Evolutionary conservation across 192 early-diverging fungal genomes (phyloP), one percentile per base, ranked within the genome.

Genomic region (Dimargaris cristalligena): DNA sequence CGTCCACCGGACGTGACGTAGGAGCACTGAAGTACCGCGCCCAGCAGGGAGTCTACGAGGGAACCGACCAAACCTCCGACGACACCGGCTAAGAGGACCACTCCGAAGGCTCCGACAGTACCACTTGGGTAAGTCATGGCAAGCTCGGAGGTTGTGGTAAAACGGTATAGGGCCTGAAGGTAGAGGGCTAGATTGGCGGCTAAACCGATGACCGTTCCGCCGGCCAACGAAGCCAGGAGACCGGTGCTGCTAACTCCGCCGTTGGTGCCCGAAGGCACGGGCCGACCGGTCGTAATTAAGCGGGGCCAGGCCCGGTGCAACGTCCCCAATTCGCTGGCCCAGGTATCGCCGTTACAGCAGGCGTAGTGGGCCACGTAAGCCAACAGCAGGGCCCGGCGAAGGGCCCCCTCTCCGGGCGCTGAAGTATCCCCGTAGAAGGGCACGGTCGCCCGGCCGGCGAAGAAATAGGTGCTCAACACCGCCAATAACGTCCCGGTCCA

Each of bases 201-300:
- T 11, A 84, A 35, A 11, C 89, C 91, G 31, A 92, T 75, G 23
- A 80, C 59, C 4, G 75, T 58, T 29, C 89, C 91, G 25, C 91
- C 89, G 9, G 69, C 76, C 48, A 91, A 59, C 16, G 89, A 91
- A 18, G 91, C 85, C 0, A 70, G 65, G n/a, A 88, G 46, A 14
- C 91, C 91, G 31, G 91, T 60, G 20, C 70, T 66, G 18, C 80
- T 82, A 11, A 94, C 68, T 1, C 83, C 92, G 13, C 92, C 92
- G 69, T 96, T 96, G 16, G 90, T 93, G 1, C 93, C 93, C 29
- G 85, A 83, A 13, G 93, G 93, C 8, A 94, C 93, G 32, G 71
- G 62, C 44, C 76, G 72, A 31, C 83, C 64, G 0, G 83, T 83
- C 4, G 93, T 97, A 44, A 97, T 91, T 13, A 97, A 71, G 25